Evolutionary conservation across 306 rosid species (phyloP).

Genomic region (Canavalia ensiformis): DNA sequence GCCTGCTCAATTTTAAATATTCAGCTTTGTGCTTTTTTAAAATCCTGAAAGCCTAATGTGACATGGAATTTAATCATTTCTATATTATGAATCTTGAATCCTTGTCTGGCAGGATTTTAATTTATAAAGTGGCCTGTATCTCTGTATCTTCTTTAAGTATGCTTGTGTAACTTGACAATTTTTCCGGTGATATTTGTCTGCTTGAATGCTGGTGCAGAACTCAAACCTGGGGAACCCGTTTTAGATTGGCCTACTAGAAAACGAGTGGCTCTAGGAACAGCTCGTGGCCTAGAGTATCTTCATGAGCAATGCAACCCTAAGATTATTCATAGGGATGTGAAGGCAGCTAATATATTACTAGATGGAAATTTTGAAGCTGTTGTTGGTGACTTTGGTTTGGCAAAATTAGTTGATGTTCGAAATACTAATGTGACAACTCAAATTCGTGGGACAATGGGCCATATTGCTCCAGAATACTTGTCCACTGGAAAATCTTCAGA

Average conservation of each 20-base stretch:
- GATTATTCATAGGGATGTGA: conserved; percentile 95
- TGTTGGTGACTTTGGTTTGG: conserved; percentile 95
- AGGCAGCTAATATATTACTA: conserved; percentile 94
- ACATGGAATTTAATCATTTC: conserved; percentile 3
- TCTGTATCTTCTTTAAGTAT: neutral
- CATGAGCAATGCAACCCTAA: conserved; percentile 96
- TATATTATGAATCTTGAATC: conserved; percentile 2
- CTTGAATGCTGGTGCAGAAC: conserved; percentile 62
- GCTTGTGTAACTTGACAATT: conserved; percentile 19
- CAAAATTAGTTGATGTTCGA: conserved; percentile 88
- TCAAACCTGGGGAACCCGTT: conserved; percentile 77
- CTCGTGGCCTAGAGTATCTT: conserved; percentile 93
- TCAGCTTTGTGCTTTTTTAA: conserved; percentile 31
- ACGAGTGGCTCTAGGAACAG: conserved; percentile 87
- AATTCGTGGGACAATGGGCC: conserved; percentile 99
- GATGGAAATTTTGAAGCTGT: conserved; percentile 97
- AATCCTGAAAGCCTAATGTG: conserved; percentile 26
- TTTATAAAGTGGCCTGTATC: conserved; percentile 22
- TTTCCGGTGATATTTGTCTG: conserved; percentile 43
- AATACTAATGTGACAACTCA: conserved; percentile 89
- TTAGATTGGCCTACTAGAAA: conserved; percentile 87
- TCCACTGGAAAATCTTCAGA: conserved; percentile 95
- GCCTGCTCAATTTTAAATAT: conserved; percentile 7
- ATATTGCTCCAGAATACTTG: conserved; percentile 97
- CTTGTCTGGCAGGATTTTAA: conserved; percentile 9